Conservation (phyloP, 257 asterid genomes). For the Datura wrightii region DNA sequence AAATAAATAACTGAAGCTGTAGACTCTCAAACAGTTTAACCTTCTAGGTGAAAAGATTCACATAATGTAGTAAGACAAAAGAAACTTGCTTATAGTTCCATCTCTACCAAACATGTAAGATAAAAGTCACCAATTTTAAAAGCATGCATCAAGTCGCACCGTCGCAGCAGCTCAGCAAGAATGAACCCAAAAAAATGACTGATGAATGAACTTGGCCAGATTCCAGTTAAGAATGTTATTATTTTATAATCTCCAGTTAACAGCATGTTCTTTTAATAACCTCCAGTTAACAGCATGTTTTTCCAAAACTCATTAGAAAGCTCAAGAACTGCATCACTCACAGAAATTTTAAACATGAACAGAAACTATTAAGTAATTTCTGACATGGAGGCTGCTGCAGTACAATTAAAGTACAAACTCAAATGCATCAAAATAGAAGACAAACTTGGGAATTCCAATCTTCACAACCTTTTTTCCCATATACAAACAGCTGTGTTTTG, state of each 20-base stretch:
- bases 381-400: not conserved
- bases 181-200: not conserved
- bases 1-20: not conserved
- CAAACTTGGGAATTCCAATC: constrained; percentile 24
- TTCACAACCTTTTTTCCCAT: not conserved
- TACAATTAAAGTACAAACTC: not conserved
- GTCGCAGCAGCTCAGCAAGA: constrained; percentile 1
- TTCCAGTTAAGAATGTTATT: constrained; percentile 15
- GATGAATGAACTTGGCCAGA: not conserved
- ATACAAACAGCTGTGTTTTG: not conserved
- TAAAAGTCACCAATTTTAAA: not conserved
- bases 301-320: not conserved
- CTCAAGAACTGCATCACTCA: constrained; percentile 4
- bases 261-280: not conserved
- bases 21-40: not conserved
- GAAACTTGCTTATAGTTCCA: not conserved
- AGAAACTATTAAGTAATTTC: not conserved
- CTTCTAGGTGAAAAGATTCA: not conserved
- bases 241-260: not conserved
- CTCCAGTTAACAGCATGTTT: not conserved
- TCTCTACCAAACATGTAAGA: not conserved
- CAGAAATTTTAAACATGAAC: not conserved
- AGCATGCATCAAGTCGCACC: not conserved
- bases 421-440: not conserved
- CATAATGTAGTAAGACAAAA: not conserved